Evolutionary conservation across 768 basidiomycete species (phyloP), one percentile per base, ranked within the genome.

Genomic region (Macrocybe gigantea): DNA sequence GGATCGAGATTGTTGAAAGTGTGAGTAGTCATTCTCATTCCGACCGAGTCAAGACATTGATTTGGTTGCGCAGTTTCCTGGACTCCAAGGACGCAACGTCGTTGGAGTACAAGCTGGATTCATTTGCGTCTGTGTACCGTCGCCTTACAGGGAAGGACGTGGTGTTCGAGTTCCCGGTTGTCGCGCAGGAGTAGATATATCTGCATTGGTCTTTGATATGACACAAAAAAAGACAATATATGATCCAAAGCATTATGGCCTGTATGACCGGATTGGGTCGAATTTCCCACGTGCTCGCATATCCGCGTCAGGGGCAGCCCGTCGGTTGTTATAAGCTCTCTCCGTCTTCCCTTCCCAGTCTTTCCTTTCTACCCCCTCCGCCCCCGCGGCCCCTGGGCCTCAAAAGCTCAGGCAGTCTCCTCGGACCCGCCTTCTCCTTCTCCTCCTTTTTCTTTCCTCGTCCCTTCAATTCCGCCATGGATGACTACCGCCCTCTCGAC

Each of bases 101-200:
- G 62, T 79, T 98, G 65, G 96, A 98, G 79, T 97, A 99, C 88
- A 99, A 99, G 82, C 81, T 98, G 60, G 96, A 99, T 75, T 95
- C 94, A 54, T 99, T 98, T 78, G 88, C 94, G 42, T 93, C 92
- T 37, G 91, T 98, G 54, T 97, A 96, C 80, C 88, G 87, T 63
- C 82, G 87, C 53, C 73, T 96, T 66, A 95, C 93, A 55, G 94
- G 94, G 66, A 97, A 96, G 79, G 94, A 97, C 54, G 94, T 96
- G 49, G 84, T 88, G 47, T 93, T 93, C 64, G 90, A 93, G 76
- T 93, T 93, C 76, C 90, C 90, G 38, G 82, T 78, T 56, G 72
- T 73, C 58, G 82, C 85, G 67, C 87, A 82, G 73, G 64, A 60
- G 57, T 58, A 58, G 51, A 56, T 57, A 56, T 62, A 67, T 58